Base-by-base conservation (phyloP, 2,329 filamentous ascomycete genomes). In the Simplicillium sp. region DNA sequence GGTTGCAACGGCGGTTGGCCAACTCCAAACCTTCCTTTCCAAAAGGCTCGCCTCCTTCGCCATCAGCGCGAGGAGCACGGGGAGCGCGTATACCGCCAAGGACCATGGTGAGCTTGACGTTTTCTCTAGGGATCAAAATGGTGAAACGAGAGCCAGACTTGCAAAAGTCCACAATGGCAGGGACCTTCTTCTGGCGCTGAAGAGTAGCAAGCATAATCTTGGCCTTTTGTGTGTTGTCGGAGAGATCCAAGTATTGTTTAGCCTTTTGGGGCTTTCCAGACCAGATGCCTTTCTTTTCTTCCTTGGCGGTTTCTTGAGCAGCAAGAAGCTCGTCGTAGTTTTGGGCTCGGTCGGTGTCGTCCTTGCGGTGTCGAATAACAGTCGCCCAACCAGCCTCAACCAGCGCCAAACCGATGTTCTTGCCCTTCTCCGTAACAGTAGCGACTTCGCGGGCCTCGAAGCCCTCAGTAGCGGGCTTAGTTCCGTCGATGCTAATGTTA, bases 121-220 rank as follows among this genome's bases (percentile, higher is more conserved):
- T 88, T 59, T 98, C 92, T 29, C 89, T 83, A 36, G 92, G 90
- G 37, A 98, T 80, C 9, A 98, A 70, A 29, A 98, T 73, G 18
- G 87, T 94, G 64, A 97, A 98, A 50, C 92, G 80, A 33, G 89
- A 94, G 25, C 86, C 92, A n/a, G 88, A 86, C 66, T 97, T 96
- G 70, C 94, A 92, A 61, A 94, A 98, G 62, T 98, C 92, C 34
- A 98, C 88, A 51, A 98, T 74, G 11, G 85, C 92, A 7, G 92
- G 88, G 3, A 97, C 82, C 62, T 86, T 90, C 71, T 87, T 90
- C 61, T 96, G 89, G 40, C 90, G 80, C 46, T 92, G 86, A 28
- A 98, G 74, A 16, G 87, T 82, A 11, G 86, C 84, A 31, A 94
- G 75, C 61, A 95, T 88, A 40, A 95, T 82, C 74, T 96, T 97